These are phyloP conservation scores for Silene noctiflora DNA, from an alignment of 179 eudicot genomes.

Conservation along the genomic window DNA sequence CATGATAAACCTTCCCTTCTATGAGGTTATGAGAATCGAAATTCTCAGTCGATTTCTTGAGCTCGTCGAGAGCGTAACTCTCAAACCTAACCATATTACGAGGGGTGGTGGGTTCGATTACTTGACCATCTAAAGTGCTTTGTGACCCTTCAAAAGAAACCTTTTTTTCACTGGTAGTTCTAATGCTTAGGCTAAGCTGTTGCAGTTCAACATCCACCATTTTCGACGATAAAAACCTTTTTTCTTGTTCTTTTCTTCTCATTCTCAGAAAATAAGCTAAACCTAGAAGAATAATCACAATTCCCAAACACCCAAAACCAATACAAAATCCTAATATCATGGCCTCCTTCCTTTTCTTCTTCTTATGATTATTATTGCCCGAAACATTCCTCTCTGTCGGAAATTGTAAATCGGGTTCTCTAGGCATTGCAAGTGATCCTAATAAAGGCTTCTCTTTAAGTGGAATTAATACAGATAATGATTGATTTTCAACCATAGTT, in stretches of 20 bases:
- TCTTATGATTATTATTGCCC: conserved; percentile 11
- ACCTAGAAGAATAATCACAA: conserved; percentile 30
- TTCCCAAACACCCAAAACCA: conserved; percentile 28
- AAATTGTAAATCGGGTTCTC: conserved; percentile 25
- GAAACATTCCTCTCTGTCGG: conserved; percentile 14
- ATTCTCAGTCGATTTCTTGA: conserved; percentile 60
- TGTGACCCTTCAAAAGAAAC: conserved; percentile 75
- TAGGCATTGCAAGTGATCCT: conserved; percentile 32
- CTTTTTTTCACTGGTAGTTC: conserved; percentile 70
- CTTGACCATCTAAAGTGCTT: conserved; percentile 44
- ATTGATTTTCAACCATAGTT: conserved; percentile 16
- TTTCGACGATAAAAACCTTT: conserved; percentile 21
- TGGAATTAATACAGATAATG: conserved; percentile 46
- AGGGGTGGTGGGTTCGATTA: conserved; percentile 35
- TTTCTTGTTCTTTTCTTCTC: conserved; percentile 31
- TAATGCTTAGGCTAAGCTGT: conserved; percentile 55
- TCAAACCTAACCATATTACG: conserved; percentile 43
- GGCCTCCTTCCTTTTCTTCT: conserved; percentile 38
- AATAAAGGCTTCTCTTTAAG: conserved; percentile 36
- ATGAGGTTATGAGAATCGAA: conserved; percentile 55
- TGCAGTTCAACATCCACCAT: conserved; percentile 58
- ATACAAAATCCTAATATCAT: conserved; percentile 35
- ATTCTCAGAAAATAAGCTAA: conserved; percentile 31
- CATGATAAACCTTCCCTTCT: conserved; percentile 64
- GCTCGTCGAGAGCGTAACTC: conserved; percentile 54